Conservation (phyloP, 2,329 filamentous ascomycete species). For the Colletotrichum aenigma region DNA sequence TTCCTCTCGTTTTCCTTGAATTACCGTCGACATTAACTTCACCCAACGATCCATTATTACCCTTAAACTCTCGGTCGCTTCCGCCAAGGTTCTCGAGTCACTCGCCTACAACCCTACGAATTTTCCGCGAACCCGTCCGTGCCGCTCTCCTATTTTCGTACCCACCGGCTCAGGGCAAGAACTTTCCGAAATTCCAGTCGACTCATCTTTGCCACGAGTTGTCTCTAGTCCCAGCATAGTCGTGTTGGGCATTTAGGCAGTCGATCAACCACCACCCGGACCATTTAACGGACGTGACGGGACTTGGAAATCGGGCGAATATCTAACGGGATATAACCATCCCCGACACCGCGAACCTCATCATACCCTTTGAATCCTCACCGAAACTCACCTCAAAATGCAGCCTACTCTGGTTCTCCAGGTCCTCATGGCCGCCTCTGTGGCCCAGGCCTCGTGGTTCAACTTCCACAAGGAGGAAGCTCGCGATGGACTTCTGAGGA, state of each 20-base stretch:
- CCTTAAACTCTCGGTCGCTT: not conserved
- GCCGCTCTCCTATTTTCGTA: slow-evolving; percentile 3
- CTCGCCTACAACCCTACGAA: not conserved
- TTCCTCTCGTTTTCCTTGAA: not conserved
- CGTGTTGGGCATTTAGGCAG: not conserved
- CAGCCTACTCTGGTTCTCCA: slow-evolving; percentile 48
- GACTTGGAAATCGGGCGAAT: not conserved
- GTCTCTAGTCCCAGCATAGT: not conserved
- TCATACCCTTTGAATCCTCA: not conserved
- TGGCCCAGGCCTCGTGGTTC: slow-evolving; percentile 47
- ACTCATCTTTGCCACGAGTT: not conserved
- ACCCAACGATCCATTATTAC: not conserved
- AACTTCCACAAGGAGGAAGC: slow-evolving; percentile 20
- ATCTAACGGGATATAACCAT: not conserved
- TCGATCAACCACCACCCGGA: not conserved
- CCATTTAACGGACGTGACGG: not conserved
- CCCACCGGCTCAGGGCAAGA: slow-evolving; percentile 3
- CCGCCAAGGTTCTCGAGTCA: not conserved
- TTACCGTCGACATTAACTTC: not conserved
- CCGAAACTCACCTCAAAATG: slow-evolving; percentile 40
- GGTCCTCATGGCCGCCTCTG: slow-evolving; percentile 51
- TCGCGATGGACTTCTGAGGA: slow-evolving; percentile 6
- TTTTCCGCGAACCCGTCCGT: not conserved
- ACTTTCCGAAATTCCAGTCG: slow-evolving; percentile 11
- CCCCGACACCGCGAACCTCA: not conserved